Base-by-base conservation (phyloP, 441 rosid genomes). In the Populus hybrid region DNA sequence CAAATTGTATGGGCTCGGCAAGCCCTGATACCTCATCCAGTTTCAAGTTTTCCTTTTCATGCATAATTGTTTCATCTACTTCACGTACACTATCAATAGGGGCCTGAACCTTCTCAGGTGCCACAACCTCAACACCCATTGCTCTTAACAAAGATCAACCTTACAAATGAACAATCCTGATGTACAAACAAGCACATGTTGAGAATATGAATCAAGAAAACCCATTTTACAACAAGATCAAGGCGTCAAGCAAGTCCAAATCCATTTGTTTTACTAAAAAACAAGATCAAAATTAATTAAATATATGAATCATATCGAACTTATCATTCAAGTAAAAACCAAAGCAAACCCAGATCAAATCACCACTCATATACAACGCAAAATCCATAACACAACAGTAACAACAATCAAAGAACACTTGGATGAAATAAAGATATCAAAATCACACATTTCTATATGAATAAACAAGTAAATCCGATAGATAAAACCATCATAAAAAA, bases 61-160 rank as follows among this genome's bases (percentile, higher is more conserved):
- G 85, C 72, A 66, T 26, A 63, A 84, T 65, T 5, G 84, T 67
- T 67, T 77, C 81, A 18, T 84, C 88, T 16, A 77, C 76, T 76
- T 83, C 88, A 82, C 74, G n/a, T 18, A 81, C 86, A 78, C 81
- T 69, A 72, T 84, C 90, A 14, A 78, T 77, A 8, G 92, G 80
- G 70, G 78, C 81, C 63, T 84, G 88, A 20, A 86, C 88, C 86
- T 80, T 84, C 80, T 92, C 97, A 57, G 86, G 81, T 77, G 84
- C 87, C 73, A 72, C 81, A 76, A 90, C 85, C 86, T 89, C 92
- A 77, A 91, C 80, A 71, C 92, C 92, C 97, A 92, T 92, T 38
- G 57, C 77, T 81, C 80, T 67, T 70, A 65, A 42, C 57, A 72
- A 72, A 72, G 46, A 64, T 75, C 34, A 74, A 35, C 83, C 63